Percentiles rank a stretch among this genome's conserved stretches.
These are phyloP conservation scores for Nannizziopsis arthrosporioides DNA, from an alignment of 2,329 filamentous ascomycete genomes.

Conservation along the genomic window DNA sequence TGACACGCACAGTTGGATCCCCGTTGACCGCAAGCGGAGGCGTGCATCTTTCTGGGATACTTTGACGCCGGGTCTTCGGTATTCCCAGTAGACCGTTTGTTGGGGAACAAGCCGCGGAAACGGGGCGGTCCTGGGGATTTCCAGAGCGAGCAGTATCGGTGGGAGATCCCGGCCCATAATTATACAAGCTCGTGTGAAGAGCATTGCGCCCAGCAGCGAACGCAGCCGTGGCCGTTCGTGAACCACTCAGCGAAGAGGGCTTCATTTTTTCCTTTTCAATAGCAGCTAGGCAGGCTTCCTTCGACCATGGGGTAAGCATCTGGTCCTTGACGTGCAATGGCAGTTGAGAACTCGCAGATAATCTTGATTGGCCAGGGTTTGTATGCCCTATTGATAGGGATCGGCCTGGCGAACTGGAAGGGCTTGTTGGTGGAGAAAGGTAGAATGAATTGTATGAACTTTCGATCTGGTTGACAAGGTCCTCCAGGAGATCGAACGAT, in stretches of 20 bases:
- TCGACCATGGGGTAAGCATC: constrained; percentile 69
- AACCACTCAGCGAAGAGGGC: constrained; percentile 64
- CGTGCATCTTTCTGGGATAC: constrained; percentile 19
- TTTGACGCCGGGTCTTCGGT: constrained; percentile 27
- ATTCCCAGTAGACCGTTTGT: constrained; percentile 20
- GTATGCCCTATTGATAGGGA: constrained; percentile 46
- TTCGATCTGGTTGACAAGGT: constrained; percentile 63
- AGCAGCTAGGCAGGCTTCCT: constrained; percentile 57
- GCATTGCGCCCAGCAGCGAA: constrained; percentile 20
- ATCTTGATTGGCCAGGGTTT: constrained; percentile 27
- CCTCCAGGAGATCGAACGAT: constrained; percentile 62
- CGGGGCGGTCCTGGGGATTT: constrained; percentile 15
- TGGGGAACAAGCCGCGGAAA: constrained; percentile 16
- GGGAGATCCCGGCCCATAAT: constrained; percentile 23
- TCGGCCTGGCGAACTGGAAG: constrained; percentile 56
- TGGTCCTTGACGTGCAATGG: constrained; percentile 58
- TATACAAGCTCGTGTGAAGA: constrained; percentile 22
- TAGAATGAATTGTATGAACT: constrained; percentile 49
- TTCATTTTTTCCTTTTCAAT: constrained; percentile 57
- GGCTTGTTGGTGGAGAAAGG: constrained; percentile 56
- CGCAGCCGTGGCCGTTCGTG: constrained; percentile 48
- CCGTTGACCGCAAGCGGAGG: constrained; percentile 27
- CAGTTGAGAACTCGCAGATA: constrained; percentile 43
- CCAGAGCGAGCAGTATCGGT: constrained; percentile 19
- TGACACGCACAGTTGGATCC: constrained; percentile 38